Base-by-base conservation (phyloP, 805 yeast genomes). In the Clavispora vitiphila region DNA sequence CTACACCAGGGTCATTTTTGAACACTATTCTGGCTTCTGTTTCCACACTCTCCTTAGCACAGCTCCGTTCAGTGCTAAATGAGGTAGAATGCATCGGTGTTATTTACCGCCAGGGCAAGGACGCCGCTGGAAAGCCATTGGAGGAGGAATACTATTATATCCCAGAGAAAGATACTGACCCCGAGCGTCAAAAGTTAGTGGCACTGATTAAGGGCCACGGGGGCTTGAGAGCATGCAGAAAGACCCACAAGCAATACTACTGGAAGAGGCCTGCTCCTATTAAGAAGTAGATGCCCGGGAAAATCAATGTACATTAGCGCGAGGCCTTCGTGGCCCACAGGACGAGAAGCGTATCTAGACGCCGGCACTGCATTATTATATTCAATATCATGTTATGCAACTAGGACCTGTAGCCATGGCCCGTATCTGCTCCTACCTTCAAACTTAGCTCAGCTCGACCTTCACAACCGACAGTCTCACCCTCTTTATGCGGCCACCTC, bases 141-240 rank as follows among this genome's bases (percentile, higher is more conserved):
- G 98, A 91, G 51, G 95, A 88, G 60, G 97, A 93, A 60, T 93
- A 87, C 58, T 93, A 89, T 62, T 93, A 93, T 58, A 80, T 82
- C 43, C 81, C 89, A 3, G 98, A 89, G 51, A 75, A 80, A 35
- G 99, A 93, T 62, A 58, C 64, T 27, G 96, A 91, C 56, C 55
- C 58, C 21, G 80, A 80, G 37, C 80, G 99, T 58, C 80, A 78
- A 31, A 62, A 63, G 37, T 65, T 89, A 49, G 95, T 90, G 5
- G 76, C 78, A 38, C 81, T 85, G 35, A 67, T 88, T 40, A 85
- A 87, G 58, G 97, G 97, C 9, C 76, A 78, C 54, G 87, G 91
- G 1, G 77, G 79, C 3, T 70, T 91, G 51, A 78, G 99, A 61
- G 79, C 85, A 34, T 93, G 98, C 65, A 78, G 99, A 67, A 88